Evolutionary conservation across 306 rosid species (phyloP).

Genomic region (Mimosa bimucronata): DNA sequence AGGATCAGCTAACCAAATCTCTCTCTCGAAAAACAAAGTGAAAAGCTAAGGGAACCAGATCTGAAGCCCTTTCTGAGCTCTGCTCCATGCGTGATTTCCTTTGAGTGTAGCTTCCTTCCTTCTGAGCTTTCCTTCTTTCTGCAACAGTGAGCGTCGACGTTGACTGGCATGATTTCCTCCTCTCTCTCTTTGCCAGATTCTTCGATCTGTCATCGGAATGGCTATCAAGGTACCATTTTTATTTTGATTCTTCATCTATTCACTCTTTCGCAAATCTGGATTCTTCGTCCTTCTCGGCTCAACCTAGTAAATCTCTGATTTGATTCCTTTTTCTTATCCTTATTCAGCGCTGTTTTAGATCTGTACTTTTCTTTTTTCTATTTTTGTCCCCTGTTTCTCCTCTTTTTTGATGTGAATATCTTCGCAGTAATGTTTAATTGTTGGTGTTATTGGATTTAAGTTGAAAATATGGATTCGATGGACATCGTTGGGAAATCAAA

Average conservation of each 20-base stretch:
- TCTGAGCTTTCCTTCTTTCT: too few species aligned
- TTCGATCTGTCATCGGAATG: too few species aligned
- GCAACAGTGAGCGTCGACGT: too few species aligned
- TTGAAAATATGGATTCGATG: slow-evolving; percentile 87
- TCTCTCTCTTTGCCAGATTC: too few species aligned
- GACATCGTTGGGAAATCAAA: slow-evolving; percentile 97
- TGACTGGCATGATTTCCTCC: too few species aligned
- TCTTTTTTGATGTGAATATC: background rate
- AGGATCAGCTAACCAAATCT: too few species aligned
- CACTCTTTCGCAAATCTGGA: background rate
- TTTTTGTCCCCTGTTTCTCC: background rate
- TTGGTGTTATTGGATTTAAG: slow-evolving; percentile 38
- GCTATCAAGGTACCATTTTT: too few species aligned
- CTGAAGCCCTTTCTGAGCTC: too few species aligned
- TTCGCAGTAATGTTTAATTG: background rate
- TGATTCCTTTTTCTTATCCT: slow-evolving; percentile 26
- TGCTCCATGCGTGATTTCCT: too few species aligned
- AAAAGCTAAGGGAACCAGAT: too few species aligned
- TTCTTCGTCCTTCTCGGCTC: slow-evolving; percentile 31
- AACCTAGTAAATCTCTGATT: slow-evolving; percentile 49
- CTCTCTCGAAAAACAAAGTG: too few species aligned
- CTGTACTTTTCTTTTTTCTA: slow-evolving; percentile 36
- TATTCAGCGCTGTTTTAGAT: slow-evolving; percentile 40
- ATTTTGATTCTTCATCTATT: slow-evolving; percentile 39
- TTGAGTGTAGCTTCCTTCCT: too few species aligned